Conservation (phyloP, 805 yeast species). For the Zygoascus tannicola region DNA sequence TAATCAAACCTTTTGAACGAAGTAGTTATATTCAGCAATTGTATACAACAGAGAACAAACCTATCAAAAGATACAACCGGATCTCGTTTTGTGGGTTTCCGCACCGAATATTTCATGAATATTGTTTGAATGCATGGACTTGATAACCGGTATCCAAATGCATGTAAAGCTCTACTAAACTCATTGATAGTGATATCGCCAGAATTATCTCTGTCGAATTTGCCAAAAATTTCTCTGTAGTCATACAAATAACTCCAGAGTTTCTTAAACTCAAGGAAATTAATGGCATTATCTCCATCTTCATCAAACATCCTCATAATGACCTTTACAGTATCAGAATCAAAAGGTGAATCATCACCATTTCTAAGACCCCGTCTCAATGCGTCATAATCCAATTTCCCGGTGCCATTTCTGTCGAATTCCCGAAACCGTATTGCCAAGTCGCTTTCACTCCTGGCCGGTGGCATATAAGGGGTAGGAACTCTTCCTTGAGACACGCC, state of each 20-base stretch:
- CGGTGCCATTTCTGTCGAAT: constrained; percentile 40
- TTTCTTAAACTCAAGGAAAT: constrained; percentile 53
- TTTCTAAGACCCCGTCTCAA: constrained; percentile 50
- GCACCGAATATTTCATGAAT: constrained; percentile 44
- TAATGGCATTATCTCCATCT: constrained; percentile 36
- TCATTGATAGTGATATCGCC: constrained; percentile 59
- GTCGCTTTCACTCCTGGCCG: constrained; percentile 12
- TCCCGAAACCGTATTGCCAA: constrained; percentile 19
- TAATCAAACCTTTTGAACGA: constrained; percentile 67
- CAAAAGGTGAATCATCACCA: constrained; percentile 47
- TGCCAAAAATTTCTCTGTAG: constrained; percentile 54
- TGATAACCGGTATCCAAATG: constrained; percentile 57
- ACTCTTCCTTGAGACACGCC: background rate
- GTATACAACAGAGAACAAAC: constrained; percentile 72
- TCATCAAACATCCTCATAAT: constrained; percentile 58
- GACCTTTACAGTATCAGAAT: constrained; percentile 47
- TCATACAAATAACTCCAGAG: constrained; percentile 61
- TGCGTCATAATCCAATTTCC: constrained; percentile 48
- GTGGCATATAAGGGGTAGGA: constrained; percentile 2
- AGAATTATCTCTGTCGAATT: constrained; percentile 49
- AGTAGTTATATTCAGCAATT: constrained; percentile 68
- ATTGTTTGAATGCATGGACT: constrained; percentile 48
- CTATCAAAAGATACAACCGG: constrained; percentile 58
- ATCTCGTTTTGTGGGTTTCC: constrained; percentile 17
- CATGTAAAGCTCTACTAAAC: constrained; percentile 49